Percentiles rank a stretch among this genome's conserved stretches.
These are phyloP conservation scores for Biscogniauxia sp. DNA, from an alignment of 2,329 filamentous ascomycete genomes.

Conservation along the genomic window DNA sequence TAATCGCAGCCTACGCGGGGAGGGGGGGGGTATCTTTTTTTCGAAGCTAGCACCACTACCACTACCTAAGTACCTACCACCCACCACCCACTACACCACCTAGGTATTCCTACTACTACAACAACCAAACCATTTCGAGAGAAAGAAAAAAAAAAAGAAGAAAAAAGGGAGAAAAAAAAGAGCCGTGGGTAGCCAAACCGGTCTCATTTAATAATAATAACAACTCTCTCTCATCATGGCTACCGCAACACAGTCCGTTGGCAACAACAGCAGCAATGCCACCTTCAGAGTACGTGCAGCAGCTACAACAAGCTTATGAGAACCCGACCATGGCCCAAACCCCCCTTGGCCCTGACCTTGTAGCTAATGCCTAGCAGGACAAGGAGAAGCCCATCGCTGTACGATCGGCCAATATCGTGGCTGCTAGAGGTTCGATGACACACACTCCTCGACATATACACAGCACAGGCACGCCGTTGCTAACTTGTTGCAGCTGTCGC, in stretches of 20 bases:
- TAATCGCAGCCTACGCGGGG: slow-evolving; percentile 23
- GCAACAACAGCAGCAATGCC: slow-evolving; percentile 48
- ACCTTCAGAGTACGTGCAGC: slow-evolving; percentile 53
- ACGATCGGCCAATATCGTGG: slow-evolving; percentile 93
- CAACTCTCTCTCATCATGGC: slow-evolving; percentile 35
- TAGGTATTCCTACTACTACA: background rate
- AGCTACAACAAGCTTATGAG: background rate
- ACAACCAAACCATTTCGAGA: background rate
- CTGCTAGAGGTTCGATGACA: slow-evolving; percentile 74
- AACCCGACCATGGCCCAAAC: slow-evolving; percentile 1
- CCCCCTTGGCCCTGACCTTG: slow-evolving; percentile 3
- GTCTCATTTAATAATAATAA: background rate
- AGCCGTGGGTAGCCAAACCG: too few species aligned
- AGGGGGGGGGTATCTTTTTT: background rate
- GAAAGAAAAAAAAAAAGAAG: too few species aligned
- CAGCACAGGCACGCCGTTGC: slow-evolving; percentile 23
- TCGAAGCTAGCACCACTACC: too few species aligned
- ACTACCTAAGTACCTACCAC: too few species aligned
- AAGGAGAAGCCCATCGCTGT: slow-evolving; percentile 99
- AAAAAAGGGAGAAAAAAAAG: too few species aligned
- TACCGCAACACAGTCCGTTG: slow-evolving; percentile 42
- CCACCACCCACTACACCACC: slow-evolving; percentile 1
- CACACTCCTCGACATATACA: slow-evolving; percentile 4
- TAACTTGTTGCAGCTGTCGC: slow-evolving; percentile 68
- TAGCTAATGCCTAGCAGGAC: slow-evolving; percentile 45